phyloP scores from a whole-genome alignment of 768 basidiomycete genomes.

The Mycena rebaudengoi region DNA sequence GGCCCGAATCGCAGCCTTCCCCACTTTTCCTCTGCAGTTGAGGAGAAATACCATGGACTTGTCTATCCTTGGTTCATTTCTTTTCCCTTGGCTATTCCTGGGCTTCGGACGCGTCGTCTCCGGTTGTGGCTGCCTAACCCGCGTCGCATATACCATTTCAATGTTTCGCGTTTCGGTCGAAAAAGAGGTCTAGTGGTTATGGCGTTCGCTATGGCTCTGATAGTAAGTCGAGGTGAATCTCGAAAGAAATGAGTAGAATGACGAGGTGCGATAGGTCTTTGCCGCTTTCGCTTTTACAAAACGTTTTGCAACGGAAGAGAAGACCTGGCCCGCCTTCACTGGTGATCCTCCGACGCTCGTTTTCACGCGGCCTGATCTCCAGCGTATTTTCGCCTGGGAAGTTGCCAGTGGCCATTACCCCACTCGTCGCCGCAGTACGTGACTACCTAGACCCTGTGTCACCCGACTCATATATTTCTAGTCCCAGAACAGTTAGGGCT shows the following conservation, averaged over 20 bases:
- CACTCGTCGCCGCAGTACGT: slow-evolving; percentile 78
- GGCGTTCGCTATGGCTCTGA: slow-evolving; percentile 13
- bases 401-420: slow-evolving; percentile 94
- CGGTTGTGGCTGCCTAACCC: slow-evolving; percentile 71
- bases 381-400: slow-evolving; percentile 96
- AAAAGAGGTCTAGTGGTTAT: slow-evolving; percentile 42
- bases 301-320: slow-evolving; percentile 21
- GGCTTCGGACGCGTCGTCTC: slow-evolving; percentile 61
- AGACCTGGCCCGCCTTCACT: slow-evolving; percentile 24
- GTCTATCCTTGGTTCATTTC: slow-evolving; percentile 66
- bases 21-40: slow-evolving; percentile 62
- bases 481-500: slow-evolving; percentile 79
- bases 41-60: slow-evolving; percentile 70
- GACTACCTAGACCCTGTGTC: background rate
- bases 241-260: no score
- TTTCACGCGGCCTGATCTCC: slow-evolving; percentile 79
- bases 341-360: slow-evolving; percentile 44
- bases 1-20: slow-evolving; percentile 23
- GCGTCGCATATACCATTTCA: slow-evolving; percentile 63
- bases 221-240: slow-evolving; percentile 46
- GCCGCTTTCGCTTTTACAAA: slow-evolving; percentile 20
- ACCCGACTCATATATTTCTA: slow-evolving; percentile 37
- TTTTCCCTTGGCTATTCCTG: slow-evolving; percentile 68
- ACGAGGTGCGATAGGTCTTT: slow-evolving; percentile 8
- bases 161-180: slow-evolving; percentile 64